Evolutionary conservation across 208 protist species (phyloP), one percentile per base, ranked within the genome.

Genomic region (Leishmania lainsoni): DNA sequence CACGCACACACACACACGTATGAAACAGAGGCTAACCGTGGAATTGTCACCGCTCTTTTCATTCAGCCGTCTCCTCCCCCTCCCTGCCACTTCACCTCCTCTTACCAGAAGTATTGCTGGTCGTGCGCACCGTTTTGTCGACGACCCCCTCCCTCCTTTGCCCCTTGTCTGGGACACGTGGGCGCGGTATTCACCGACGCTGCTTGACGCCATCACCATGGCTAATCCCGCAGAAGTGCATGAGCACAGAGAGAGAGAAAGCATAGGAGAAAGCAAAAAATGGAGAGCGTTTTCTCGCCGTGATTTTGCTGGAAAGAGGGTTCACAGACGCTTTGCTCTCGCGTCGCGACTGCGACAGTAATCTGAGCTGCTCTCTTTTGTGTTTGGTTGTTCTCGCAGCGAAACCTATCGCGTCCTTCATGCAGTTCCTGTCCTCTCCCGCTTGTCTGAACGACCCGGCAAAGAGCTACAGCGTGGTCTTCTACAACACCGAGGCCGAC

Each of bases 401-500:
- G 35, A 39, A 39, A 39, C 35, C 1, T 1, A 39, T 39, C 35
- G 35, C 35, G 35, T 39, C 35, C 35, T 39, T 39, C 35, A 16
- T 65, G n/a, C 59, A 32, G 20, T 65, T 65, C 32, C n/a, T 65
- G 12, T 32, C 35, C 59, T 32, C n/a, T 65, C 59, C 9, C 59
- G 35, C 59, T 26, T 65, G 59, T 65, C 20, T n/a, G 32, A 10
- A 48, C 74, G 78, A 86, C 71, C 6, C 81, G 32, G n/a, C 20
- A 1, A 65, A 10, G 12, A 75, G 29, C 66, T 87, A 89, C 83
- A 80, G 76, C 45, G 68, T 90, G 48, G 6, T 81, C 75, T 87
- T 90, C 76, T 90, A 90, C 83, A 86, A 87, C 72, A 66, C 42
- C 9, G 61, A 83, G 17, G 3, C n/a, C 14, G 52, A 51, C 9